A percentile compares a stretch with the other conserved stretches of the same genome.
phyloP scores from a whole-genome alignment of 2,329 filamentous ascomycete genomes.

The Ceratocystiopsis minuta region DNA sequence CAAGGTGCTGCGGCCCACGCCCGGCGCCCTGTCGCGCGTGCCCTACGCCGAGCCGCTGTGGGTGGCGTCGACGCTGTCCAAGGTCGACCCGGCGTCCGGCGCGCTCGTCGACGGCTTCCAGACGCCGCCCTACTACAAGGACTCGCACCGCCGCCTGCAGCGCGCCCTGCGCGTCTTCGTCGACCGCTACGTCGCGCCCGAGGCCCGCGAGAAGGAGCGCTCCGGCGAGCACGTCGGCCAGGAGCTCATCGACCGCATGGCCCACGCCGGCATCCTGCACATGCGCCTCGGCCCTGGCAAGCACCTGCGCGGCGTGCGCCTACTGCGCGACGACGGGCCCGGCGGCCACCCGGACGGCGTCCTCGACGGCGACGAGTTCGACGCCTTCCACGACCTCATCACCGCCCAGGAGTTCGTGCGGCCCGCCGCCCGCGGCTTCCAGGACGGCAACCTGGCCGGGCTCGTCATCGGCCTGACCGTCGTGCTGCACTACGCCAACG shows the following conservation, averaged over 20 bases:
- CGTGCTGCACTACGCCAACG: constrained; percentile 58
- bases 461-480: constrained; percentile 72
- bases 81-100: too few relatives aligned
- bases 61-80: constrained; percentile 15
- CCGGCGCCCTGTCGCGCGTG: constrained; percentile 56
- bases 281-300: constrained; percentile 73
- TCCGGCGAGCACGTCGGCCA: constrained; percentile 54
- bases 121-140: constrained; percentile 57
- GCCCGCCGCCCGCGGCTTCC: constrained; percentile 58
- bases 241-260: constrained; percentile 62
- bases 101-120: constrained; percentile 52
- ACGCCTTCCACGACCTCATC: constrained; percentile 75
- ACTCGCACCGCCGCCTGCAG: constrained; percentile 51
- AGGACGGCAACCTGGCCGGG: constrained; percentile 73
- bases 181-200: constrained; percentile 51
- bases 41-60: constrained; percentile 77
- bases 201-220: constrained; percentile 59
- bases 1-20: constrained; percentile 49
- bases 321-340: constrained; percentile 24
- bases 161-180: constrained; percentile 55
- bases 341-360: constrained; percentile 30
- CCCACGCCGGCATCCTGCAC: constrained; percentile 53
- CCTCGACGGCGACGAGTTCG: constrained; percentile 62
- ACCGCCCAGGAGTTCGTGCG: constrained; percentile 55
- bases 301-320: constrained; percentile 53